Evolutionary conservation across 176 grass and related monocot species (phyloP).

Genomic region (Pontederia crassipes): DNA sequence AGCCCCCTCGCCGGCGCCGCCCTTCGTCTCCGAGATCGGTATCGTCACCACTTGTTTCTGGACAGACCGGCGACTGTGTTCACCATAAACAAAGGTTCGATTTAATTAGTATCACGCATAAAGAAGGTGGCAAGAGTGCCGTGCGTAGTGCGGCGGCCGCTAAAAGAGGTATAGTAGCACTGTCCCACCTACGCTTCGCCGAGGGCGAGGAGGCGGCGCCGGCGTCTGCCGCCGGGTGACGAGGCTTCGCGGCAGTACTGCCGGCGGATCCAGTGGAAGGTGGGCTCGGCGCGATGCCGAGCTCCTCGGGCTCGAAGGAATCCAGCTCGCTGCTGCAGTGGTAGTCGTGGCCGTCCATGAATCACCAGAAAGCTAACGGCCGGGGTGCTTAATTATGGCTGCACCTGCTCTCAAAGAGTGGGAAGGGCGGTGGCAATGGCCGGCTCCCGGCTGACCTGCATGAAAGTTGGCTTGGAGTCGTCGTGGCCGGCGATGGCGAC

Average conservation of each 20-base stretch:
- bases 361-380: background rate
- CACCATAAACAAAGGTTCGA: background rate
- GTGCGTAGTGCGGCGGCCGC: background rate
- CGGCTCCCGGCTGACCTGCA: background rate
- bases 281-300: slow-evolving; percentile 16
- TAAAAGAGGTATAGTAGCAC: too few relatives aligned
- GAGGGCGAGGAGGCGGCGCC: slow-evolving; percentile 17
- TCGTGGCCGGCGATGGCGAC: too few relatives aligned
- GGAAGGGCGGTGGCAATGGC: slow-evolving; percentile 21
- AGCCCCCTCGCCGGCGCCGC: slow-evolving; percentile 50
- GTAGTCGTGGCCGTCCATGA: slow-evolving; percentile 41
- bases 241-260: too few relatives aligned
- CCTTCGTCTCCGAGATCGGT: slow-evolving; percentile 40
- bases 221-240: slow-evolving; percentile 26
- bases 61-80: slow-evolving; percentile 60
- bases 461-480: too few relatives aligned
- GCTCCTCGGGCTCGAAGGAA: slow-evolving; percentile 55
- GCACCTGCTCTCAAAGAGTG: background rate
- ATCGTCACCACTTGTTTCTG: slow-evolving; percentile 81
- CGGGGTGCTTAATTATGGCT: slow-evolving; percentile 6
- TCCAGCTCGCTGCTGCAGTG: slow-evolving; percentile 46
- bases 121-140: background rate
- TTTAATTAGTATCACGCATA: background rate
- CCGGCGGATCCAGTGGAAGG: background rate
- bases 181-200: slow-evolving; percentile 57